A percentile compares a stretch with the other conserved stretches of the same genome.
Evolutionary conservation across 1,139 yeast species (phyloP).

Genomic region (Pichia kudriavzevii): DNA sequence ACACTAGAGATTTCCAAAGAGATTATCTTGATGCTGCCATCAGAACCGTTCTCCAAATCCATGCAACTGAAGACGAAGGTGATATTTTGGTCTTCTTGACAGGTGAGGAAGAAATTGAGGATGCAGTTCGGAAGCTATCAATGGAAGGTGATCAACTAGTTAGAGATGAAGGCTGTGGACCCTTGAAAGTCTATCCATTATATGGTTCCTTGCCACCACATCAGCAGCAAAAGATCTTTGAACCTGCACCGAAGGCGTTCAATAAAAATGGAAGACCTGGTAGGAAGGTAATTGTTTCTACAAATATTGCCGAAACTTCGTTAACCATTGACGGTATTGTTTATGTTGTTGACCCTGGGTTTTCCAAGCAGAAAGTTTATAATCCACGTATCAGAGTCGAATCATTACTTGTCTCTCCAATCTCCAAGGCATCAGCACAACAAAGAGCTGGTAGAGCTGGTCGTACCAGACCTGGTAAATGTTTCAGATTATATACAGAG

Average conservation of each 20-base stretch:
- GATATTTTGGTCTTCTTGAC: slow-evolving; percentile 84
- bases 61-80: slow-evolving; percentile 92
- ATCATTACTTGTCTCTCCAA: slow-evolving; percentile 88
- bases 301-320: slow-evolving; percentile 97
- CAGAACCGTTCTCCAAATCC: slow-evolving; percentile 90
- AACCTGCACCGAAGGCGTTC: slow-evolving; percentile 68
- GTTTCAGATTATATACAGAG: slow-evolving; percentile 92
- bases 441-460: slow-evolving; percentile 99
- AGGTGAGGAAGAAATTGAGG: slow-evolving; percentile 98
- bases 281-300: slow-evolving; percentile 86
- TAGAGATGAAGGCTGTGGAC: slow-evolving; percentile 87
- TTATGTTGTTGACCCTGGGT: slow-evolving; percentile 96
- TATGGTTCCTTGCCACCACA: slow-evolving; percentile 95
- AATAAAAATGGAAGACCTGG: slow-evolving; percentile 78
- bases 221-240: slow-evolving; percentile 89
- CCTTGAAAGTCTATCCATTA: slow-evolving; percentile 79
- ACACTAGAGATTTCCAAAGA: slow-evolving; percentile 93
- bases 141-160: slow-evolving; percentile 83
- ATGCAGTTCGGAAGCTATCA: slow-evolving; percentile 82
- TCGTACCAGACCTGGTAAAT: slow-evolving; percentile 97
- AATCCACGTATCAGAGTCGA: slow-evolving; percentile 96
- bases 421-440: slow-evolving; percentile 94
- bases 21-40: slow-evolving; percentile 94
- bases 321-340: slow-evolving; percentile 96
- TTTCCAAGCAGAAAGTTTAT: slow-evolving; percentile 92